phyloP scores from a whole-genome alignment of 352 stramenopile genomes.

The Pilasporangium apinafurcum region DNA sequence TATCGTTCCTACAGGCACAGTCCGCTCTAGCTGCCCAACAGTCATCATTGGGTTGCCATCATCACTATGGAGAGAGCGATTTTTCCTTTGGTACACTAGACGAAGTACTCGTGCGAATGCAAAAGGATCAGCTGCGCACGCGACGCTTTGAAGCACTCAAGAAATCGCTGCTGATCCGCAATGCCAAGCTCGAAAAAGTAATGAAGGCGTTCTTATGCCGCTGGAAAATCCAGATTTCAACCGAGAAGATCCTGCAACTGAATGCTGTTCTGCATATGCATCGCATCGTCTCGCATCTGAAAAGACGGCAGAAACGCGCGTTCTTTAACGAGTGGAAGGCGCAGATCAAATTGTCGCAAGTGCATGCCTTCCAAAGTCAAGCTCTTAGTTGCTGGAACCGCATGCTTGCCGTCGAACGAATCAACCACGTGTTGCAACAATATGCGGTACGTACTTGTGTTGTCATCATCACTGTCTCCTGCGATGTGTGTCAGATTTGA shows the following conservation, averaged over 20 bases:
- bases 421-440: slow-evolving; percentile 34
- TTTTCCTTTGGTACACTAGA: slow-evolving; percentile 47
- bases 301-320: slow-evolving; percentile 17
- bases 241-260: slow-evolving; percentile 12
- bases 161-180: slow-evolving; percentile 50
- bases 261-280: slow-evolving; percentile 38
- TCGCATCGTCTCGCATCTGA: slow-evolving; percentile 25
- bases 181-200: slow-evolving; percentile 22
- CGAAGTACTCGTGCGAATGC: slow-evolving; percentile 57
- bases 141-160: slow-evolving; percentile 62
- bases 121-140: slow-evolving; percentile 52
- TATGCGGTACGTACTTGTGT: slow-evolving; percentile 17
- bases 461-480: neutral
- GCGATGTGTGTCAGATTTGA: neutral
- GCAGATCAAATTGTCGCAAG: slow-evolving; percentile 23
- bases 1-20: slow-evolving; percentile 40
- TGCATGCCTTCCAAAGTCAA: slow-evolving; percentile 31
- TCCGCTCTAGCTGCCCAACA: neutral
- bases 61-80: slow-evolving; percentile 14
- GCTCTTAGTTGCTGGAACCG: slow-evolving; percentile 56
- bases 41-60: neutral
- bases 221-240: slow-evolving; percentile 35
- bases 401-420: slow-evolving; percentile 55
- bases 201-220: slow-evolving; percentile 22
- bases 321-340: slow-evolving; percentile 35